Evolutionary conservation across 2,329 filamentous ascomycete species (phyloP).

Genomic region (Colletotrichum viniferum): DNA sequence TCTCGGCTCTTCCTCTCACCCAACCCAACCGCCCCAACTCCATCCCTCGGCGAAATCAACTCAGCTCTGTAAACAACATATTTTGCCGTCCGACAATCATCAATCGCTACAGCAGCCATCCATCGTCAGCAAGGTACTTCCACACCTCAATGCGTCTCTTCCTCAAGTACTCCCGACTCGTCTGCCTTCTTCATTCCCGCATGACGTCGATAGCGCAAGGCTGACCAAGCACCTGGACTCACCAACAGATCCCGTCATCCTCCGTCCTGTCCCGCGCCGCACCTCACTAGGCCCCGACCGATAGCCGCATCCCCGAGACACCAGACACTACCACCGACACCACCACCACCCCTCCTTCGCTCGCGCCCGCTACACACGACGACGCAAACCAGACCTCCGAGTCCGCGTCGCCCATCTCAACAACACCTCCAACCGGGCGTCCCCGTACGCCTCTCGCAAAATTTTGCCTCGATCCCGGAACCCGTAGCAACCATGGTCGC

Average conservation of each 20-base stretch:
- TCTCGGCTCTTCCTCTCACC: not conserved
- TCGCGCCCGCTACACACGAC: not conserved
- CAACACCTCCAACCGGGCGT: not conserved
- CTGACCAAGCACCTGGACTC: not conserved
- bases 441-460: not conserved
- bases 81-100: not conserved
- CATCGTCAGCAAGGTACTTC: not conserved
- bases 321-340: not conserved
- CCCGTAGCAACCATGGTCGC: conserved; percentile 16
- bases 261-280: conserved; percentile 1
- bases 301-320: conserved; percentile 4
- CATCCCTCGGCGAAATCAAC: not conserved
- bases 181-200: not conserved
- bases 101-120: not conserved
- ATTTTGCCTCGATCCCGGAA: not conserved
- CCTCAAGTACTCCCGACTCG: not conserved
- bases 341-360: not conserved
- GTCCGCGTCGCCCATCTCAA: not conserved
- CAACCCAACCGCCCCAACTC: not conserved
- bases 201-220: conserved; percentile 20
- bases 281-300: conserved; percentile 1
- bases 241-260: conserved; percentile 15
- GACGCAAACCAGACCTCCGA: not conserved
- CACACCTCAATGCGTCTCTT: not conserved
- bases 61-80: not conserved